Conservation (phyloP, 371 early-diverging fungal genomes). For the Mucor circinelloides region DNA sequence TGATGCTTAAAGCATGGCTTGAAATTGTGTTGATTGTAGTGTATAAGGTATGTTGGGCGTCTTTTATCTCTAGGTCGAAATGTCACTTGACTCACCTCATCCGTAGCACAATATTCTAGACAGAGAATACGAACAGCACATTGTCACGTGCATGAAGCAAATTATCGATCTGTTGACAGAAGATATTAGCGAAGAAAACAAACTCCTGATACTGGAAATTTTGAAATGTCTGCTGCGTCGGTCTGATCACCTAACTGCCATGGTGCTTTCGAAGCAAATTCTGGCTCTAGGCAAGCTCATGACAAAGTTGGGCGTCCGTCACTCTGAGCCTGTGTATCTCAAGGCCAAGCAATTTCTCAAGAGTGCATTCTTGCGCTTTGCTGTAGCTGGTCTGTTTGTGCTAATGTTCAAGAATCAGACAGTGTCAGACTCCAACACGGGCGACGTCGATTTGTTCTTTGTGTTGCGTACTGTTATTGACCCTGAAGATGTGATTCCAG, state of each 20-base stretch:
- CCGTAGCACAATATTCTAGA: conserved; percentile 54
- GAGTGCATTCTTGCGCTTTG: conserved; percentile 61
- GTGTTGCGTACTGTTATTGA: conserved; percentile 59
- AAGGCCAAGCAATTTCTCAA: conserved; percentile 61
- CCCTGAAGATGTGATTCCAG: conserved; percentile 56
- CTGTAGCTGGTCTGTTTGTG: conserved; percentile 64
- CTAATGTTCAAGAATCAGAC: conserved; percentile 66
- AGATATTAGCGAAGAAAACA: conserved; percentile 65
- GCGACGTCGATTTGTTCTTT: conserved; percentile 61
- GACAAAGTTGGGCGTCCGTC: conserved; percentile 48
- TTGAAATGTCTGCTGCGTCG: conserved; percentile 55
- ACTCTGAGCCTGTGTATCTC: conserved; percentile 55
- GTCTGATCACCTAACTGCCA: conserved; percentile 63
- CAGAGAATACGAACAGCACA: conserved; percentile 37
- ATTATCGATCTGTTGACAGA: conserved; percentile 46
- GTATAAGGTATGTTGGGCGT: conserved; percentile 54
- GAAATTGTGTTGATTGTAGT: conserved; percentile 58
- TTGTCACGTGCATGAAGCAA: conserved; percentile 52
- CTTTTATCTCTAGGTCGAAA: background rate
- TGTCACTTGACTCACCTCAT: background rate
- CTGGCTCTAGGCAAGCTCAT: conserved; percentile 59
- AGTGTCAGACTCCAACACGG: conserved; percentile 37
- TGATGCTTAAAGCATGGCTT: conserved; percentile 59
- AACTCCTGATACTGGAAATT: conserved; percentile 57
- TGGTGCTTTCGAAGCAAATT: conserved; percentile 63